phyloP scores from a whole-genome alignment of 768 basidiomycete species.

The Termitomyces sp. region DNA sequence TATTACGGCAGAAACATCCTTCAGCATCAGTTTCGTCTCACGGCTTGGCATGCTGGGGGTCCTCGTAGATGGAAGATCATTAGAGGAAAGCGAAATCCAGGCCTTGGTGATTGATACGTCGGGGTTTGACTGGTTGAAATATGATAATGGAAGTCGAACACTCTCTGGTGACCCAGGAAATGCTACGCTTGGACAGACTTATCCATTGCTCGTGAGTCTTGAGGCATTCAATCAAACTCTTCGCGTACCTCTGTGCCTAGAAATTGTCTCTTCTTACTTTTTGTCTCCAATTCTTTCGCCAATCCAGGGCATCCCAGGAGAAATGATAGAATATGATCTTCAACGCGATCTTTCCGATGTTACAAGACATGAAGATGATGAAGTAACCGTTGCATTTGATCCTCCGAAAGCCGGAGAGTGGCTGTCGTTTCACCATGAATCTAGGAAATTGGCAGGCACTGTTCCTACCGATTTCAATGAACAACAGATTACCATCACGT shows the following conservation, averaged over 20 bases:
- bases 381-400: constrained; percentile 49
- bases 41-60: constrained; percentile 59
- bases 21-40: constrained; percentile 48
- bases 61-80: constrained; percentile 51
- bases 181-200: constrained; percentile 26
- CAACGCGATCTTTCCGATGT: constrained; percentile 50
- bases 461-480: constrained; percentile 42
- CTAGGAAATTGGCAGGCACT: constrained; percentile 46
- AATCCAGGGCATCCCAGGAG: constrained; percentile 46
- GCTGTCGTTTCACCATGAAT: constrained; percentile 45
- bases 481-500: constrained; percentile 44
- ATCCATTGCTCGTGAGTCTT: constrained; percentile 54
- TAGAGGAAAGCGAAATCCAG: constrained; percentile 56
- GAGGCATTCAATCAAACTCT: constrained; percentile 63
- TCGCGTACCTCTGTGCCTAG: constrained; percentile 57
- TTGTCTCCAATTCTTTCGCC: constrained; percentile 48
- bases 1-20: constrained; percentile 50
- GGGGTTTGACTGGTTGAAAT: constrained; percentile 54
- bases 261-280: constrained; percentile 73
- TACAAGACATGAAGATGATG: constrained; percentile 39
- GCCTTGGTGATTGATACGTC: constrained; percentile 55
- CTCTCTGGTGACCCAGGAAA: constrained; percentile 63
- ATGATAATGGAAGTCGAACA: constrained; percentile 48
- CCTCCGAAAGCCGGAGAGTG: constrained; percentile 44
- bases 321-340: constrained; percentile 49